Base-by-base conservation (phyloP, 495 filamentous ascomycete species). In the Tuber microsphaerosporum region DNA sequence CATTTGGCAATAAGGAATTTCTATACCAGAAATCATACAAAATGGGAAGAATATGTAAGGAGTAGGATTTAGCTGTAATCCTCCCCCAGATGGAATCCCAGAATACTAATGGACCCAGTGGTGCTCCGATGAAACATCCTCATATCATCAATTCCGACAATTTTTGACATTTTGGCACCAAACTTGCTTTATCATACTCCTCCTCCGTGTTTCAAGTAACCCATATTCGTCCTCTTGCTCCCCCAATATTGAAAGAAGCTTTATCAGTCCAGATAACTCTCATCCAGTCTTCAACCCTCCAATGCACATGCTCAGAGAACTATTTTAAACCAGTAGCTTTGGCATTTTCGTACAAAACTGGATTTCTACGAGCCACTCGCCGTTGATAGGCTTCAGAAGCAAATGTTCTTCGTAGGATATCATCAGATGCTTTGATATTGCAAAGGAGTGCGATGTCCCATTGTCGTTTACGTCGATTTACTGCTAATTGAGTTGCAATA, bases 11-110 rank as follows among this genome's bases (percentile, higher is more conserved):
- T 44, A 44, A 6, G 39, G 70, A 65, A 44, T 72, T 41, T 20
- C 37, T 39, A 65, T 71, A 74, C 76, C 76, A 80, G 41, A 80
- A 51, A 9, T 71, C 69, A 37, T 72, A 74, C 7, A 77, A 26
- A 8, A 72, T 41, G 6, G 77, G 56, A 2, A 79, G 22, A 2
- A 77, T 70, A 73, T 77, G 31, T 22, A 74, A 14, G 1, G 69
- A 20, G 61, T 77, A 79, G 0, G 75, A 61, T 34, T 41, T 19
- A 5, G 69, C 72, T 8, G 72, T 74, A 17, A 79, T 72, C 0
- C 43, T 76, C 0, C 71, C 69, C 48, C 72, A 74, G 31, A 39
- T 20, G 0, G 74, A 69, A 9, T 79, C 56, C 72, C 72, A 79
- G 1, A 75, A 6, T 37, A 51, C 34, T n/a, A 75, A 12, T 12